Percentiles rank a stretch among this genome's conserved stretches.
Evolutionary conservation across 805 yeast species (phyloP).

Genomic region (Starmerella bacillaris): DNA sequence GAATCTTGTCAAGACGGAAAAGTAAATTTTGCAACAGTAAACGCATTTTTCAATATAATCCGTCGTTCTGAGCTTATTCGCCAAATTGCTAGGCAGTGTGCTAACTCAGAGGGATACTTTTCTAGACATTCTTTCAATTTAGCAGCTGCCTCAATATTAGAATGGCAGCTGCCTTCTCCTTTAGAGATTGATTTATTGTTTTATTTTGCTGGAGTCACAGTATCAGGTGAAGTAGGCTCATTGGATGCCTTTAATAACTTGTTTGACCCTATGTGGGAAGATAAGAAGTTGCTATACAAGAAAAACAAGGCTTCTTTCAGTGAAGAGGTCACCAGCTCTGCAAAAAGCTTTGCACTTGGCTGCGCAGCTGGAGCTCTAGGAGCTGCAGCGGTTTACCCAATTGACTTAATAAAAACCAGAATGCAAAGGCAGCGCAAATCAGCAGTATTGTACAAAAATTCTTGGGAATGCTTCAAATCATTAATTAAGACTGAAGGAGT

Average conservation of each 20-base stretch:
- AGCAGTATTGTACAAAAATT: slow-evolving; percentile 43
- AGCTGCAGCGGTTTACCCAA: slow-evolving; percentile 94
- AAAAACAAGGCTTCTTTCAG: slow-evolving; percentile 28
- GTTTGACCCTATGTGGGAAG: slow-evolving; percentile 30
- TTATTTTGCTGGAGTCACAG: slow-evolving; percentile 22
- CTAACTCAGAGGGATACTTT: slow-evolving; percentile 25
- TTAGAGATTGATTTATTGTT: slow-evolving; percentile 28
- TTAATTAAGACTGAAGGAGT: slow-evolving; percentile 63
- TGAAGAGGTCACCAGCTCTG: slow-evolving; percentile 60
- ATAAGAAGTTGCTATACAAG: slow-evolving; percentile 21
- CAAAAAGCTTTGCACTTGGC: slow-evolving; percentile 75
- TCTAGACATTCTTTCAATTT: slow-evolving; percentile 24
- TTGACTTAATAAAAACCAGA: slow-evolving; percentile 86
- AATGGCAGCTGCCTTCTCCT: slow-evolving; percentile 28
- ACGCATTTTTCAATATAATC: slow-evolving; percentile 28
- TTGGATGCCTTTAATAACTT: slow-evolving; percentile 24
- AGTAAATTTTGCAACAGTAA: slow-evolving; percentile 27
- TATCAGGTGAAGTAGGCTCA: slow-evolving; percentile 19
- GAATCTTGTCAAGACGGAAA: slow-evolving; percentile 19
- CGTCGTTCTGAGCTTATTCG: slow-evolving; percentile 28
- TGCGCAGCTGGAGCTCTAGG: slow-evolving; percentile 96
- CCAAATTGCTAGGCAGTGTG: slow-evolving; percentile 19
- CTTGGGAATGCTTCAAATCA: slow-evolving; percentile 69
- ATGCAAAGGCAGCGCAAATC: slow-evolving; percentile 81
- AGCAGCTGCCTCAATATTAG: slow-evolving; percentile 26